Conservation (phyloP, 306 rosid genomes). For the Begonia masoniana region DNA sequence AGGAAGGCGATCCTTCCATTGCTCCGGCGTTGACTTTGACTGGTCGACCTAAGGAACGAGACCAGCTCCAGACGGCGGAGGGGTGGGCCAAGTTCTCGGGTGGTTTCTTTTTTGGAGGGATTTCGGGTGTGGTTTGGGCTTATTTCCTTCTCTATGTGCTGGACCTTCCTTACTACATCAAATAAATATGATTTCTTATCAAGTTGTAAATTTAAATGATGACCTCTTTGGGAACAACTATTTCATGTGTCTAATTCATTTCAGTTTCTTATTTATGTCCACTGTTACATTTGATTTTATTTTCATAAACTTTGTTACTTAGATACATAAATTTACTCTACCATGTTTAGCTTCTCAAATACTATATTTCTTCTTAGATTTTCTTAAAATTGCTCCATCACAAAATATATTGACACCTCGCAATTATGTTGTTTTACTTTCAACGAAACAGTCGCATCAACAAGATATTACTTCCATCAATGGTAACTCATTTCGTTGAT, state of each 20-base stretch:
- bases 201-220: slow-evolving; percentile 15
- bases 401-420: no score
- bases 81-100: slow-evolving; percentile 97
- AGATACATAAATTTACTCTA: no score
- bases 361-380: no score
- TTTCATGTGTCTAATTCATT: neutral
- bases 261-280: no score
- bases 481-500: no score
- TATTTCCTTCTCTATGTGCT: slow-evolving; percentile 61
- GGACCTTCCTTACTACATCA: slow-evolving; percentile 72
- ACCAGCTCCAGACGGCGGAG: slow-evolving; percentile 79
- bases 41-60: slow-evolving; percentile 81
- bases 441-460: no score
- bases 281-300: no score
- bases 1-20: slow-evolving; percentile 81
- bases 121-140: slow-evolving; percentile 92
- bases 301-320: no score
- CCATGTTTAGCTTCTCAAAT: no score
- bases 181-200: slow-evolving; percentile 20
- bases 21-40: slow-evolving; percentile 75
- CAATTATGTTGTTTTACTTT: no score
- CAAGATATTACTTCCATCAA: no score
- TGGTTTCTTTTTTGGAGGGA: slow-evolving; percentile 95
- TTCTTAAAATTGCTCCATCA: no score
- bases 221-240: slow-evolving; percentile 7